Evolutionary conservation across 805 yeast genomes (phyloP).

Genomic region (Zygosaccharomyces kombuchaensis): DNA sequence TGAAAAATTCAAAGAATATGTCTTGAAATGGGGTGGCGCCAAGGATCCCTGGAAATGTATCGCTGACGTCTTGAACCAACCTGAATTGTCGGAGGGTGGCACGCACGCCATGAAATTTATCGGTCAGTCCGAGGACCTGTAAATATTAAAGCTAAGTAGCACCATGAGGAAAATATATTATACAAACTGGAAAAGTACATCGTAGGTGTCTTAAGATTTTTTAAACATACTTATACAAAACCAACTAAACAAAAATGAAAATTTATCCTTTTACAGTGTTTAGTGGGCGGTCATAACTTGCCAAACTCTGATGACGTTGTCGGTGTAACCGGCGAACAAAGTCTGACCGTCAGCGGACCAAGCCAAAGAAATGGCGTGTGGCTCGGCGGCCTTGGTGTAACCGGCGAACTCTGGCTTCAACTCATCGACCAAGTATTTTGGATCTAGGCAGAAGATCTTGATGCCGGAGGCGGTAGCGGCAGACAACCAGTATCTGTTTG

Average conservation of each 20-base stretch:
- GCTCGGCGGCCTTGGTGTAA: conserved; percentile 87
- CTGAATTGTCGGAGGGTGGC: conserved; percentile 61
- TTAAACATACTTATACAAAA: conserved; percentile 12
- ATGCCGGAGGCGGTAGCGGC: conserved; percentile 98
- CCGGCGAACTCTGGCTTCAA: conserved; percentile 96
- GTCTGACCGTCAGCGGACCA: conserved; percentile 99
- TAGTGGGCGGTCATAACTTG: conserved; percentile 86
- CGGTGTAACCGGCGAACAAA: conserved; percentile 99
- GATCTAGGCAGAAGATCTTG: conserved; percentile 97
- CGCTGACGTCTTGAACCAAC: conserved; percentile 69
- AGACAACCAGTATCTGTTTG: conserved; percentile 99
- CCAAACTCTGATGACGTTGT: conserved; percentile 99
- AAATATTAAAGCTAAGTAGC: background rate
- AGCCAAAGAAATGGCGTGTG: conserved; percentile 95
- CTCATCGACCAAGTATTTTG: conserved; percentile 90
- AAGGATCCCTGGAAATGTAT: conserved; percentile 84
- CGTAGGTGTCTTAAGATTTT: conserved; percentile 3
- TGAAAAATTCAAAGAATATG: conserved; percentile 59
- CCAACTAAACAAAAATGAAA: conserved; percentile 6
- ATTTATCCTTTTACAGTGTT: conserved; percentile 5
- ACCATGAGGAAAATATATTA: background rate
- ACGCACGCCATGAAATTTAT: conserved; percentile 60
- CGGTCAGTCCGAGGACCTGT: conserved; percentile 32
- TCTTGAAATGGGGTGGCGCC: conserved; percentile 92
- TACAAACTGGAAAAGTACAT: conserved; percentile 1